Evolutionary conservation across 257 asterid genomes (phyloP), one percentile per base, ranked within the genome.

Genomic region (Solanum chmielewskii): DNA sequence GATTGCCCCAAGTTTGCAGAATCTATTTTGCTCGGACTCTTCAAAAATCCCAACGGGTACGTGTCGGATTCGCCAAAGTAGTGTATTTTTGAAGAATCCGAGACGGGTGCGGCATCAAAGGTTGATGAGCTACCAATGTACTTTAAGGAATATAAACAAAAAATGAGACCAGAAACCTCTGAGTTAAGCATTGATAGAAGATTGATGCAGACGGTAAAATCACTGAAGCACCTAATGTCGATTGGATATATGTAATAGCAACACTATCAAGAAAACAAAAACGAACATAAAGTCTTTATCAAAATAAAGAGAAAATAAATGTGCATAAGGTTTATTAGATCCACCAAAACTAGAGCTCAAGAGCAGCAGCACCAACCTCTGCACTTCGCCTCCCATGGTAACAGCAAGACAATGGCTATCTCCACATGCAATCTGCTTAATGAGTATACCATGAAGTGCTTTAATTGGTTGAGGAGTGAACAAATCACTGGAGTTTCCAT

Each of bases 321-420:
- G 45, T 18, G 69, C 29, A 9, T 49, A 80, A 47, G 44, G 69
- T 47, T 80, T 80, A 80, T 27, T 68, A 29, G 85, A 47, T 80
- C 68, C 59, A 86, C n/a, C 31, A 70, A 86, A n/a, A 71, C 29
- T 42, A 87, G 49, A 59, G 81, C 37, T 59, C 52, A 23, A 52
- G 37, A 85, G 47, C 82, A 44, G 41, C 20, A 52, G 74, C 60
- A 81, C 93, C 86, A 86, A 97, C 99, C 99, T 97, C 85, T 89
- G 98, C 88, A 96, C 98, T 93, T 96, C 96, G 86, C 99, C 99
- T 77, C 93, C 97, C 99, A 96, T 93, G 82, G 99, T 97, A 85
- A 97, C 98, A 59, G 99, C 99, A 91, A 97, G 91, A 92, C 99
- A 97, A 90, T 97, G 99, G 93, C 99, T 95, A 89, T 97, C 99